Evolutionary conservation across 441 rosid genomes (phyloP).

Genomic region (Populus hybrid): DNA sequence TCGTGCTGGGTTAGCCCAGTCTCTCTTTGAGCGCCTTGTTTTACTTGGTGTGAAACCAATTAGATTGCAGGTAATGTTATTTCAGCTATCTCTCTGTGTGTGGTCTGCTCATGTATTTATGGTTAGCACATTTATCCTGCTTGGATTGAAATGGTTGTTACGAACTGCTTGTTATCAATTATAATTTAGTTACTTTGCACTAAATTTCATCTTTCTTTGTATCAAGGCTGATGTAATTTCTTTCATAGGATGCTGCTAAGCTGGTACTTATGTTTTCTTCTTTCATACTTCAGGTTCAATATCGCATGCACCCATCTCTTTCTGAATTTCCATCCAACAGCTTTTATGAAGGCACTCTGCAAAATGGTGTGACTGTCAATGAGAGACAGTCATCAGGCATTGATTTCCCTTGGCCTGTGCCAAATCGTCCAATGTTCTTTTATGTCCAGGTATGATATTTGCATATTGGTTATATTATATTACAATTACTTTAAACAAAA

Average conservation of each 20-base stretch:
- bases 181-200: background rate
- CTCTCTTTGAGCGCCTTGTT: constrained; percentile 97
- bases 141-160: background rate
- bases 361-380: constrained; percentile 96
- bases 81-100: background rate
- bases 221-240: background rate
- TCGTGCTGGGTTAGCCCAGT: constrained; percentile 99
- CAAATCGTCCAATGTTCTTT: constrained; percentile 97
- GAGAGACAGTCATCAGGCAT: constrained; percentile 95
- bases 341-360: constrained; percentile 96
- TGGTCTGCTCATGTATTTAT: background rate
- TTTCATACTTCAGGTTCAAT: constrained; percentile 70
- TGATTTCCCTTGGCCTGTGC: constrained; percentile 99
- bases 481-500: background rate
- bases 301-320: constrained; percentile 98
- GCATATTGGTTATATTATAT: background rate
- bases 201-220: background rate
- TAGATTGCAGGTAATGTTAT: constrained; percentile 80
- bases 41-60: constrained; percentile 97
- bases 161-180: too few relatives aligned
- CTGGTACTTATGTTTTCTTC: background rate
- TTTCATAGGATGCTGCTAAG: background rate
- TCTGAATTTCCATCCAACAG: constrained; percentile 98
- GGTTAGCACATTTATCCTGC: background rate
- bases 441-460: constrained; percentile 81